Evolutionary conservation across 228 moss, liverwort and hornwort species (phyloP).

Genomic region (Sphagnum magellanicum): DNA sequence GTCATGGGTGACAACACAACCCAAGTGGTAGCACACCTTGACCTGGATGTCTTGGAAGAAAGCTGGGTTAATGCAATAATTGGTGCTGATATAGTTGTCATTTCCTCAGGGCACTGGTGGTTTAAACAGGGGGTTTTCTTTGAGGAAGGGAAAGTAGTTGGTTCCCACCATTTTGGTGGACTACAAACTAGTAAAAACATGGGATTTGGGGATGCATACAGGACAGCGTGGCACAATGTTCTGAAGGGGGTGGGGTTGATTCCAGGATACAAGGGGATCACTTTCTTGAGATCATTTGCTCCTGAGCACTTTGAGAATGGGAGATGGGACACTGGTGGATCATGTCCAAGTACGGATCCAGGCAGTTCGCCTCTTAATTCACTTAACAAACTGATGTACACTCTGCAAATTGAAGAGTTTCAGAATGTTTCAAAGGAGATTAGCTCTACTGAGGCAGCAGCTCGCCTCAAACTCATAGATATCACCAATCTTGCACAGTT

Average conservation of each 20-base stretch:
- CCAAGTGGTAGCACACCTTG: conserved; percentile 21
- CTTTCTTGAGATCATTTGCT: conserved; percentile 59
- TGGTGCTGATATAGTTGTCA: conserved; percentile 42
- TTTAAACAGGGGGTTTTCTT: conserved; percentile 51
- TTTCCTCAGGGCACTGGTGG: conserved; percentile 87
- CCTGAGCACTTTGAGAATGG: conserved; percentile 85
- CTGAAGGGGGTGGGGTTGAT: conserved; percentile 30
- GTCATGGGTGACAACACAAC: conserved; percentile 1
- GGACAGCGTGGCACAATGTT: conserved; percentile 26
- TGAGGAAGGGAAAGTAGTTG: conserved; percentile 26
- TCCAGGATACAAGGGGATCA: conserved; percentile 53
- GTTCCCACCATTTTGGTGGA: conserved; percentile 62
- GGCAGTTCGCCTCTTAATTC: conserved; percentile 27
- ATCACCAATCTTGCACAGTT: conserved; percentile 50
- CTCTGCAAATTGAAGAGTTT: conserved; percentile 44
- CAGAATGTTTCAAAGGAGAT: conserved; percentile 25
- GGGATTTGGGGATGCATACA: conserved; percentile 48
- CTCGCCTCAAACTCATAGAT: conserved; percentile 39
- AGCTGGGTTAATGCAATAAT: conserved; percentile 31
- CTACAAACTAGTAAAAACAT: conserved; percentile 41
- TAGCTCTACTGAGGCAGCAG: conserved; percentile 5
- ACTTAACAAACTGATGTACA: conserved; percentile 29
- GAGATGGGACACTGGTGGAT: conserved; percentile 49
- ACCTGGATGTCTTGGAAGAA: conserved; percentile 53
- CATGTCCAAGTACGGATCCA: conserved; percentile 54